Evolutionary conservation across 176 grass and related monocot species (phyloP).

Genomic region (Puya raimondii): DNA sequence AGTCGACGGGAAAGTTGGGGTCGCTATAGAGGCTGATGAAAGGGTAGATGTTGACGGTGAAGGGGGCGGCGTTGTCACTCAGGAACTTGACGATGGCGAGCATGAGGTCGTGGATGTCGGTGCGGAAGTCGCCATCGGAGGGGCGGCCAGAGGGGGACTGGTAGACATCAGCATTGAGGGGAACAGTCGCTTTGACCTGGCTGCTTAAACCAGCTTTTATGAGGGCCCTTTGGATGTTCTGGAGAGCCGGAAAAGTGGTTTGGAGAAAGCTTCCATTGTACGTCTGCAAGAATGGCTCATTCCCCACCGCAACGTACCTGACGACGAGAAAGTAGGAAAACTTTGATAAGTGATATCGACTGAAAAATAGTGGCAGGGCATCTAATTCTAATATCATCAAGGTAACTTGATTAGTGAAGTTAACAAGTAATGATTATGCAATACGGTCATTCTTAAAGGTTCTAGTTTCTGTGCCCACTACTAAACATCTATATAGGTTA

Average conservation of each 20-base stretch:
- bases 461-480: no score
- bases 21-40: conserved; percentile 95
- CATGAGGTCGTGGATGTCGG: conserved; percentile 84
- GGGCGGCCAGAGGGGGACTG: conserved; percentile 40
- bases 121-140: conserved; percentile 87
- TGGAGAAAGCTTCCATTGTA: conserved; percentile 99
- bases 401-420: not conserved
- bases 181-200: conserved; percentile 71
- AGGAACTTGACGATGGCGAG: conserved; percentile 82
- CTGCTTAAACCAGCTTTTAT: conserved; percentile 65
- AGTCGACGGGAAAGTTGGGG: conserved; percentile 75
- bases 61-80: conserved; percentile 60
- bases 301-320: conserved; percentile 95
- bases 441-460: no score
- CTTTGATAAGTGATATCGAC: not conserved
- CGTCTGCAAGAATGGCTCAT: conserved; percentile 92
- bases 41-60: conserved; percentile 98
- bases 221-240: conserved; percentile 75
- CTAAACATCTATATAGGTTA: no score
- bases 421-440: not conserved
- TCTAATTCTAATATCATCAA: not conserved
- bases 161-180: conserved; percentile 89
- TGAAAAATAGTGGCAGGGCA: not conserved
- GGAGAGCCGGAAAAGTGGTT: conserved; percentile 80
- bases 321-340: conserved; percentile 7